Base-by-base conservation (phyloP, 345 rosid genomes). In the Eucalyptus marginata region DNA sequence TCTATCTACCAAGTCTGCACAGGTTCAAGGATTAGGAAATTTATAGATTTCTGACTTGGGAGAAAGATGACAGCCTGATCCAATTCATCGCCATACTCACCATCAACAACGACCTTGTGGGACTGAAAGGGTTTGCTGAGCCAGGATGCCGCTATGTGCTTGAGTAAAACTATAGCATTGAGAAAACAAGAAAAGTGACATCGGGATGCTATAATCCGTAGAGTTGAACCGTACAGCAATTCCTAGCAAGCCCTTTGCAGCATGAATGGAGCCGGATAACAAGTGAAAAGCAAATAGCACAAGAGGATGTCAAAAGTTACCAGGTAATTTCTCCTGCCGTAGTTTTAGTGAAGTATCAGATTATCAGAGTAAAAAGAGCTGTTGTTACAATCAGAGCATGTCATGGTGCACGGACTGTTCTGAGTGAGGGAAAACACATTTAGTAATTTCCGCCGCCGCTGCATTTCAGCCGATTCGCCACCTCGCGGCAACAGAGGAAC, bases 401-500 rank as follows among this genome's bases (percentile, higher is more conserved):
- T 71, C 46, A 36, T 18, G 46, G 83, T 36, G 83, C 7, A 36
- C 47, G 36, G 15, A 71, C 81, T 33, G 79, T 31, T 7, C 2
- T 36, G 8, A 36, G 83, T 36, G 81, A 71, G 83, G 83, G 46
- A 71, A 71, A 71, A 71, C 12, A 44, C 27, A 40, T 71, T 36
- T 71, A 36, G 22, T 71, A 71, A 36, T 51, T 17, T 51, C 94
- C 90, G 3, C 94, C 91, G 9, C 92, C 91, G 0, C 91, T 91
- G 3, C 36, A 83, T 62, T 88, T 88, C 8, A 93, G 66, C 50
- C 87, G 87, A 46, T 64, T 91, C 10, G 88, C 93, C 6, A 87
- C 92, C 86, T 91, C 94, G 40, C 56, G 66, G 91, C 91, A 93
- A 91, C 90, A 91, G 25, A 90, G 89, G 87, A 93, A 93, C 8